Evolutionary conservation across 495 filamentous ascomycete genomes (phyloP).

Genomic region (Hypoxylon crocopeplum): DNA sequence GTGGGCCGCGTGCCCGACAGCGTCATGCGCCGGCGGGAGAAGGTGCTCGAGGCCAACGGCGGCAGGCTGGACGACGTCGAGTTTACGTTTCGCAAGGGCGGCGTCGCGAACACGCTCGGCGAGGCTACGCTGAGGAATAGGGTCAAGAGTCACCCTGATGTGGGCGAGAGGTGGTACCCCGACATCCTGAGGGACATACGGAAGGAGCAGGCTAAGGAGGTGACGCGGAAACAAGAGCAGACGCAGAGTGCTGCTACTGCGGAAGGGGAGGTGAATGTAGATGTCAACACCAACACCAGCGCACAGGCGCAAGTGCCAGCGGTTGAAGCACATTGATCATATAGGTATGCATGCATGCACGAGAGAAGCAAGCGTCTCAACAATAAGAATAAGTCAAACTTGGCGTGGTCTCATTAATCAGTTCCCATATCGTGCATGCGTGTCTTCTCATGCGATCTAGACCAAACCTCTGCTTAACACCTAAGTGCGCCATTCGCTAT

Average conservation of each 20-base stretch:
- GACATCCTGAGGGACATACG: slow-evolving; percentile 64
- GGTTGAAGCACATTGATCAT: slow-evolving; percentile 49
- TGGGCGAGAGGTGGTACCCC: slow-evolving; percentile 85
- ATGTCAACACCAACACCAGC: slow-evolving; percentile 7
- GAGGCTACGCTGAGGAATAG: slow-evolving; percentile 86
- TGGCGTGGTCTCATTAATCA: slow-evolving; percentile 31
- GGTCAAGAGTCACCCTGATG: slow-evolving; percentile 90
- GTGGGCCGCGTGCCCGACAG: slow-evolving; percentile 72
- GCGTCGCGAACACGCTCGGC: slow-evolving; percentile 68
- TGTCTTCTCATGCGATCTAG: slow-evolving; percentile 21
- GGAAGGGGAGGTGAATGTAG: slow-evolving; percentile 31
- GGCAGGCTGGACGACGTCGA: slow-evolving; percentile 73
- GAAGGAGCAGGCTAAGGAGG: slow-evolving; percentile 52
- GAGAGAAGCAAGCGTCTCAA: not conserved
- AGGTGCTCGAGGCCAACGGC: slow-evolving; percentile 56
- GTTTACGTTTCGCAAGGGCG: slow-evolving; percentile 75
- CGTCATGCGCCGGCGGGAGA: slow-evolving; percentile 63
- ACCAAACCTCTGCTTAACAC: slow-evolving; percentile 25
- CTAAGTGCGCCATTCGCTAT: slow-evolving; percentile 36
- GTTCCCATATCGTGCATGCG: slow-evolving; percentile 2
- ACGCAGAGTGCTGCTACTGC: slow-evolving; percentile 19
- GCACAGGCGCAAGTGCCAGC: slow-evolving; percentile 39
- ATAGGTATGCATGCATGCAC: not conserved
- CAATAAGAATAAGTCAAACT: slow-evolving; percentile 10
- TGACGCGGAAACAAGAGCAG: slow-evolving; percentile 36